Evolutionary conservation across 345 rosid genomes (phyloP).

Genomic region (Populus davidiana): DNA sequence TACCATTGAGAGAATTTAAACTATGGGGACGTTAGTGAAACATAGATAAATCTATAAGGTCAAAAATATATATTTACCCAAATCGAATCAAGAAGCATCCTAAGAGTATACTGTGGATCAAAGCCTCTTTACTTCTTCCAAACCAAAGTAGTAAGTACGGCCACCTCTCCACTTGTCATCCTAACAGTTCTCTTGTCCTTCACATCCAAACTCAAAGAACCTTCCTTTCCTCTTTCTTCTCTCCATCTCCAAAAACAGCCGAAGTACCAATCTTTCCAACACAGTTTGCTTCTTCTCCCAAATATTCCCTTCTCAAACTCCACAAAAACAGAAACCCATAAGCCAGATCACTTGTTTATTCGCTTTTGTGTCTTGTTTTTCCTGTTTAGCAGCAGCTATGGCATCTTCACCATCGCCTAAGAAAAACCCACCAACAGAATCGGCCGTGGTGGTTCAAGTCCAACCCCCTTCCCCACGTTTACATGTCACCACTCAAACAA

Average conservation of each 20-base stretch:
- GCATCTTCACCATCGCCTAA: conserved; percentile 15
- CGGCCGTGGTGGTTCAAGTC: conserved; percentile 37
- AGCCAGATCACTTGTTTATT: neutral
- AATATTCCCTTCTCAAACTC: too few species aligned
- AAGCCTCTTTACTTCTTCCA: too few species aligned
- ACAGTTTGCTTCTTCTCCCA: too few species aligned
- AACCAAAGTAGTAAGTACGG: neutral
- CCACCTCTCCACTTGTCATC: neutral
- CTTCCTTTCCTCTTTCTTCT: neutral
- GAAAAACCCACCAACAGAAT: neutral
- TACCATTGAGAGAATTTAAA: too few species aligned
- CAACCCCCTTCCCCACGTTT: conserved; percentile 69
- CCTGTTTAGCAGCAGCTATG: neutral
- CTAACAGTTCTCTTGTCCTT: neutral
- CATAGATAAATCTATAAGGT: too few species aligned
- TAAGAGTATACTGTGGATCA: too few species aligned
- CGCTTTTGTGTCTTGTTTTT: neutral
- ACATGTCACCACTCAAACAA: conserved; percentile 39
- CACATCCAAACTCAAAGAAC: too few species aligned
- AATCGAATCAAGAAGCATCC: too few species aligned
- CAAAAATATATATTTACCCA: too few species aligned
- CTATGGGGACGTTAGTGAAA: too few species aligned
- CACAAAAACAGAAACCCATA: neutral
- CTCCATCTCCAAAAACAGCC: neutral
- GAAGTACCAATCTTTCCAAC: too few species aligned